Percentiles rank a stretch among this genome's conserved stretches.
Evolutionary conservation across 352 stramenopile genomes (phyloP).

Genomic region (Globisporangium paddicum): DNA sequence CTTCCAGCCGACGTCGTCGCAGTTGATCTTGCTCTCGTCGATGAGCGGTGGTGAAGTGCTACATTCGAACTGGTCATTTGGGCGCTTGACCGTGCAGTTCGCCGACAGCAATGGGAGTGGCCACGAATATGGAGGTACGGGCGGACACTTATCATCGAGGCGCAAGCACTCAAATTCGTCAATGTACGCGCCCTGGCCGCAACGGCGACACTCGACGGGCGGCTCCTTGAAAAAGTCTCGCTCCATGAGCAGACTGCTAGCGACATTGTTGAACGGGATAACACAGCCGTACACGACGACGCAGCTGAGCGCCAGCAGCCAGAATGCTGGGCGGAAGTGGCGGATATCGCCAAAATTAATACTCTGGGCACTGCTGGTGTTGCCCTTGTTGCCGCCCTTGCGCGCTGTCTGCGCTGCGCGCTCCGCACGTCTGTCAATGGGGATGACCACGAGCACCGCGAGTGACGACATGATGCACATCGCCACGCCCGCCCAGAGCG

Average conservation of each 20-base stretch:
- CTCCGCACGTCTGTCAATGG: constrained; percentile 72
- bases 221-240: constrained; percentile 84
- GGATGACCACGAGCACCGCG: constrained; percentile 68
- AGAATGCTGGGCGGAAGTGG: constrained; percentile 84
- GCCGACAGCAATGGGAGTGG: constrained; percentile 59
- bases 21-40: constrained; percentile 73
- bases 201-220: constrained; percentile 39
- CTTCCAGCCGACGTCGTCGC: constrained; percentile 73
- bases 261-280: constrained; percentile 94
- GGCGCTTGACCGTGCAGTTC: constrained; percentile 67
- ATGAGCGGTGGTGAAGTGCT: constrained; percentile 53
- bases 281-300: constrained; percentile 92
- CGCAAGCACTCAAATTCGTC: constrained; percentile 42
- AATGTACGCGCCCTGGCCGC: constrained; percentile 51
- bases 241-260: constrained; percentile 90
- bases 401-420: constrained; percentile 14
- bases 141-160: constrained; percentile 46
- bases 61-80: constrained; percentile 58
- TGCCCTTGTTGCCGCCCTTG: constrained; percentile 9
- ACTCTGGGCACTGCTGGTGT: constrained; percentile 25
- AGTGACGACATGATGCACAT: constrained; percentile 76
- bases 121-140: constrained; percentile 68
- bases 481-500: constrained; percentile 84
- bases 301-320: constrained; percentile 87
- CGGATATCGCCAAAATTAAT: constrained; percentile 74